Base-by-base conservation (phyloP, 768 basidiomycete species). In the Tylopilus cervinicoccineus region DNA sequence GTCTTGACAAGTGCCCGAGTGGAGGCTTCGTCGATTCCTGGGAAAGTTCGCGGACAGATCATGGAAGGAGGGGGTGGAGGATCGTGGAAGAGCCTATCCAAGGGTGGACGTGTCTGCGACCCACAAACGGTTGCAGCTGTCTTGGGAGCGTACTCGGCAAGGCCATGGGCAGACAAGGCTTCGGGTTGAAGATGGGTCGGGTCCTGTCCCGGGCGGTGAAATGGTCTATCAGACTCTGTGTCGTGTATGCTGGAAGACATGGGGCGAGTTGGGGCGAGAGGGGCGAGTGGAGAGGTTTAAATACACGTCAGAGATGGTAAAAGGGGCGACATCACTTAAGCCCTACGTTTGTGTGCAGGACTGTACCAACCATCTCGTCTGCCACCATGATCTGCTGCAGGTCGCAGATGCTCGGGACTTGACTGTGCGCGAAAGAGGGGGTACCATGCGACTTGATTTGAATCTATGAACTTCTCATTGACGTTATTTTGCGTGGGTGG, bases 1-100 rank as follows among this genome's bases (percentile, higher is more conserved):
- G 70, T 59, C 31, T 66, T 62, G 27, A 70, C 63, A 17, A 79
- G 63, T 4, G 68, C 58, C n/a, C 59, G 56, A 2, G 75, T 76
- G 7, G 77, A 72, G 1, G 67, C 55, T 17, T 63, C 57, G 23
- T 60, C 66, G 9, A 62, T 57, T 11, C 73, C 73, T 6, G 75
- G 69, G 29, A 66, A 62, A 22, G 52, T 58, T 12, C 49, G 42
- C 1, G 76, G 76, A 10, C 69, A 64, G 24, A 70, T 53, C 0
- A 43, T 12, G 4, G 66, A 69, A 10, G 66, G 66, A 4, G 70
- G 60, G 4, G 38, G 56, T 2, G 59, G 56, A 5, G 67, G 68
- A 0, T 57, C 45, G 14, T 29, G 52, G 47, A 66, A 64, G 45
- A 52, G 58, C 27, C 22, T 32, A 45, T 54, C 60, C 43, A 55